These are phyloP conservation scores for Medicago ruthenica DNA, from an alignment of 306 rosid genomes.

Conservation along the genomic window DNA sequence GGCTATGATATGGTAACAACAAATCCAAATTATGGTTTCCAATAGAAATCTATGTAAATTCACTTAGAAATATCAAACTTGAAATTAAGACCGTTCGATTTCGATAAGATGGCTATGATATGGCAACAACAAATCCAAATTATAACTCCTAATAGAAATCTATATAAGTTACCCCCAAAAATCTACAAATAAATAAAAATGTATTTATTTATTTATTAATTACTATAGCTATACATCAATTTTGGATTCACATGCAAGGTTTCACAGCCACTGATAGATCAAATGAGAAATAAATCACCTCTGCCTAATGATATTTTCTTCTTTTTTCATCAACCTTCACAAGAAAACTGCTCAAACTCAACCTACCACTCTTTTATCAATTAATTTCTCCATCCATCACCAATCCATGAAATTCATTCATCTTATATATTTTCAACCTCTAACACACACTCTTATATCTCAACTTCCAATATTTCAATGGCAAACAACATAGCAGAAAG, in stretches of 20 bases:
- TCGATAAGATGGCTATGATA: neutral
- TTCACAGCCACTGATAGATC: constrained; percentile 24
- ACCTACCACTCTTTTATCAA: constrained; percentile 30
- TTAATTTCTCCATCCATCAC: constrained; percentile 11
- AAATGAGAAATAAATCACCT: constrained; percentile 40
- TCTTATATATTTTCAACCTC: constrained; percentile 11
- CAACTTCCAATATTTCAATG: constrained; percentile 31
- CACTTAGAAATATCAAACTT: neutral
- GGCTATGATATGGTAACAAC: neutral
- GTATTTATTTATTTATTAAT: neutral
- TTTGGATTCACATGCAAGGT: constrained; percentile 53
- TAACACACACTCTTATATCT: neutral
- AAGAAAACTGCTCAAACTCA: constrained; percentile 48
- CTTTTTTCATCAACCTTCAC: constrained; percentile 48
- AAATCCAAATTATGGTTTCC: neutral
- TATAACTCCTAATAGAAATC: neutral
- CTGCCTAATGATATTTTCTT: constrained; percentile 11
- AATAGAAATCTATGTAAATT: neutral
- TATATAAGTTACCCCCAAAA: neutral
- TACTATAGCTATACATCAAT: constrained; percentile 4
- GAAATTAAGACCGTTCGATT: neutral
- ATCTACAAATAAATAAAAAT: neutral
- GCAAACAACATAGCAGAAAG: constrained; percentile 27
- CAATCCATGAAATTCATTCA: neutral
- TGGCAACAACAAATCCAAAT: neutral